These are phyloP conservation scores for Lonicera japonica DNA, from an alignment of 129 eudicot genomes.

Conservation along the genomic window DNA sequence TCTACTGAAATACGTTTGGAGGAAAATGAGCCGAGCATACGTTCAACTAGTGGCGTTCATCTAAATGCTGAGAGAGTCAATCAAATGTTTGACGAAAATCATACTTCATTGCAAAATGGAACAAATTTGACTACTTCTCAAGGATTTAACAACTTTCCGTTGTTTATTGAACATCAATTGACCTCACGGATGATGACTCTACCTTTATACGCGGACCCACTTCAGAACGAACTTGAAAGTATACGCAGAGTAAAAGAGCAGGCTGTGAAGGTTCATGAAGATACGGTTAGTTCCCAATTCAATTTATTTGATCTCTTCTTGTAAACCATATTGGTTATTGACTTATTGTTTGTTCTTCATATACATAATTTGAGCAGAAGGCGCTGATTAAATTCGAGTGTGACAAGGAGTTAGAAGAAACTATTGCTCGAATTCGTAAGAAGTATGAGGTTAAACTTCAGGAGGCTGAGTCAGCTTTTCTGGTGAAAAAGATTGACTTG, in stretches of 20 bases:
- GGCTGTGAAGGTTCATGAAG: conserved; percentile 30
- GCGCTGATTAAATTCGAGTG: conserved; percentile 45
- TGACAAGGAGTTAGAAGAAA: conserved; percentile 30
- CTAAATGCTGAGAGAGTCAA: no score
- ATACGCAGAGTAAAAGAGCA: conserved; percentile 32
- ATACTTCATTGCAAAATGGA: conserved; percentile 15
- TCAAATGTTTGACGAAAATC: conserved; percentile 4
- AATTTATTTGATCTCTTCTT: not conserved
- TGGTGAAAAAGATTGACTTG: conserved; percentile 39
- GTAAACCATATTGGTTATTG: no score
- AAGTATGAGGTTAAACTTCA: conserved; percentile 49
- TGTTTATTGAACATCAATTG: conserved; percentile 16
- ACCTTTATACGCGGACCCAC: conserved; percentile 40
- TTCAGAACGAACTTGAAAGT: conserved; percentile 51
- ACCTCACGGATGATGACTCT: conserved; percentile 13
- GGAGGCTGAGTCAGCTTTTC: conserved; percentile 46
- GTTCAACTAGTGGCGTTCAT: not conserved
- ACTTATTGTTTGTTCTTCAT: no score
- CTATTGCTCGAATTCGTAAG: conserved; percentile 31
- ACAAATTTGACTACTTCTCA: conserved; percentile 13
- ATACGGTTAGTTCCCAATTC: conserved; percentile 38
- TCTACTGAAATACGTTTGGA: no score
- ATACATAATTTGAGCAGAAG: conserved; percentile 33
- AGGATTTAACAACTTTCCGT: conserved; percentile 11
- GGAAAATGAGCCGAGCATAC: not conserved